Conservation (phyloP, 2,329 filamentous ascomycete genomes). For the Chrysoporthe puriensis region DNA sequence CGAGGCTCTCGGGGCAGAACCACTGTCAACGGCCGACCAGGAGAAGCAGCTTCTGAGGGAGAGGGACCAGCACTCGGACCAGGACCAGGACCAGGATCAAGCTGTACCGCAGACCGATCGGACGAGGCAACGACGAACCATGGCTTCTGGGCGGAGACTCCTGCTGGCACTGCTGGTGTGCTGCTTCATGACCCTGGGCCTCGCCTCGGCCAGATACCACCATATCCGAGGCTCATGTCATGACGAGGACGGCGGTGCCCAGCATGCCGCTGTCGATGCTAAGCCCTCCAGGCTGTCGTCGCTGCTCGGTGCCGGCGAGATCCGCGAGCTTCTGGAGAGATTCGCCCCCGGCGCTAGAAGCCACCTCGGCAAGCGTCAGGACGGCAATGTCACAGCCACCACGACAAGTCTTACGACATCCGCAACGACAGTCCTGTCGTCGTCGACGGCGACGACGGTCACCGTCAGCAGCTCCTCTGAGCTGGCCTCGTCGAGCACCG, state of each 20-base stretch:
- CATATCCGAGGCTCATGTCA: constrained; percentile 18
- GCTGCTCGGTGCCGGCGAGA: constrained; percentile 56
- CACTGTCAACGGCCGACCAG: constrained; percentile 25
- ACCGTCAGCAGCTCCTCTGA: constrained; percentile 24
- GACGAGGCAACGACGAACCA: constrained; percentile 26
- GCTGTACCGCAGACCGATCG: constrained; percentile 21
- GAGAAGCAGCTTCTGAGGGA: constrained; percentile 29
- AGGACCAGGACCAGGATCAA: constrained; percentile 20
- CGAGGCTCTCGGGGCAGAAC: constrained; percentile 25
- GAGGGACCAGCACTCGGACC: constrained; percentile 16
- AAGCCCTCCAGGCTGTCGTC: constrained; percentile 31
- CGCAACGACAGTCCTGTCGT: constrained; percentile 16
- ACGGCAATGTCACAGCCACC: constrained; percentile 37
- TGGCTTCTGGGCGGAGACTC: constrained; percentile 32
- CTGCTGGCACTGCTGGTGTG: constrained; percentile 32
- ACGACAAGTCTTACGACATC: constrained; percentile 30
- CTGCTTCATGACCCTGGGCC: constrained; percentile 32
- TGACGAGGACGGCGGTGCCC: constrained; percentile 12
- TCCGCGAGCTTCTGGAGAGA: constrained; percentile 69
- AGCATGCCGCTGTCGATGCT: constrained; percentile 9
- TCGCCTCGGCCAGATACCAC: constrained; percentile 31
- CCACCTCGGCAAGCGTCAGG: constrained; percentile 45
- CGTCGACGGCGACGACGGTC: constrained; percentile 30
- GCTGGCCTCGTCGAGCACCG: constrained; percentile 11
- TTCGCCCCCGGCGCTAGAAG: constrained; percentile 52